Evolutionary conservation across 2,329 filamentous ascomycete genomes (phyloP), one percentile per base, ranked within the genome.

Genomic region (Thielaviopsis punctulata): DNA sequence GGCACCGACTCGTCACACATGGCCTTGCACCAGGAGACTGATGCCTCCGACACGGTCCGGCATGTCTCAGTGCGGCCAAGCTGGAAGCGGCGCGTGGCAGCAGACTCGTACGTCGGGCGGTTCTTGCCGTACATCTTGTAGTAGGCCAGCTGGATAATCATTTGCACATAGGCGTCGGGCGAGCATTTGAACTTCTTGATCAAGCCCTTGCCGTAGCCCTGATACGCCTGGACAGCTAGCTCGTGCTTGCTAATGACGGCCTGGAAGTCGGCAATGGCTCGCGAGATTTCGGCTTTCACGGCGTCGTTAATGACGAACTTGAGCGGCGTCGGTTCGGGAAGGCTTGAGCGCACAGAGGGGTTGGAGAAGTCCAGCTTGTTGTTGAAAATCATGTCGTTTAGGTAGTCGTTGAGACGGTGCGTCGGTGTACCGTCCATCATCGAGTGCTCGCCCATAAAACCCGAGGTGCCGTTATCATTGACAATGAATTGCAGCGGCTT

Each of bases 351-450:
- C 56, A 94, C 68, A 36, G 72, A 70, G 7, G 86, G 76, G 64
- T 88, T 77, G 55, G 83, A 84, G 63, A 95, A 86, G 67, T 95
- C 88, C 55, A 98, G 80, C 66, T 92, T 93, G 71, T 95, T 90
- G 70, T 83, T 82, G 69, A 95, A 89, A 66, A 96, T 95, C 62
- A 86, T 77, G 64, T 85, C 80, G 71, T 90, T 93, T 64, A 93
- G 77, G 63, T 88, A 92, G 74, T 98, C 92, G 67, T 95, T 98
- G 15, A 98, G 76, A 45, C 93, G 84, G 69, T 96, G 92, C 2
- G 93, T 98, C 1, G 93, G 89, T 6, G 92, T 98, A 58, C 93
- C 92, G 65, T 98, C 92, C 93, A 98, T 98, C 92, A 98, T 96
- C 61, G 86, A 93, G 75, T 98, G 92, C 70, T 98, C 92, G 62